Conservation (phyloP, 345 rosid genomes). For the Citrus maxima region DNA sequence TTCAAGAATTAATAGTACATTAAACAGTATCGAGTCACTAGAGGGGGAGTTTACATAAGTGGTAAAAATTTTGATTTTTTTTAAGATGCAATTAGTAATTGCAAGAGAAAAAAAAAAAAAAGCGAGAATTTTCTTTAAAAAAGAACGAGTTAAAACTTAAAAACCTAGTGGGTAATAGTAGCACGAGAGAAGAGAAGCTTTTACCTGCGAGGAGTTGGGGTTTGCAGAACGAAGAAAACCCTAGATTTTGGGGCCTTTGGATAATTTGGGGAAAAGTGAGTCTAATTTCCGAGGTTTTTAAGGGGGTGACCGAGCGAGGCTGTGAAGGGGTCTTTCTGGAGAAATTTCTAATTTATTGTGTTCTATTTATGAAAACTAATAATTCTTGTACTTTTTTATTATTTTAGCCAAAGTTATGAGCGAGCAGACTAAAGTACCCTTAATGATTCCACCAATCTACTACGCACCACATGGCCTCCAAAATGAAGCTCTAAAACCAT, state of each 20-base stretch:
- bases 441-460: background rate
- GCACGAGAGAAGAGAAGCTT: background rate
- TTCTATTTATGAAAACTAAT: background rate
- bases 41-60: background rate
- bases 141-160: background rate
- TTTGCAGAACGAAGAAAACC: constrained; percentile 28
- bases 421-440: background rate
- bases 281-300: background rate
- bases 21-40: background rate
- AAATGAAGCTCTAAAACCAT: background rate
- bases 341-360: background rate
- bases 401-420: background rate
- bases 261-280: constrained; percentile 23
- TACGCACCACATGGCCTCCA: background rate
- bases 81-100: background rate
- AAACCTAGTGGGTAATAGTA: background rate
- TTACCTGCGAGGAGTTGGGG: constrained; percentile 27
- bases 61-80: background rate
- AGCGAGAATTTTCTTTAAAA: no score
- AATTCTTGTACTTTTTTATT: background rate
- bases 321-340: background rate
- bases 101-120: background rate
- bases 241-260: constrained; percentile 37
- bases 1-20: background rate
- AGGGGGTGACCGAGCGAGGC: constrained; percentile 7